Percentiles rank a stretch among this genome's conserved stretches.
These are phyloP conservation scores for carrot (Daucus carota) DNA, from an alignment of 129 eudicot species.

Conservation along the genomic window DH1_v3.0 NC_030383.2:45140001-45140500, in stretches of 20 bases:
- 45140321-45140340: neutral
- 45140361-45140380: neutral
- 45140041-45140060: neutral
- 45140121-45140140: neutral
- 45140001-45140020: neutral
- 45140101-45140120: neutral
- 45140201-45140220: neutral
- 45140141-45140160: neutral
- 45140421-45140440: neutral
- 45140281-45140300: neutral
- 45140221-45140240: neutral
- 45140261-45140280: neutral
- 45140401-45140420: neutral
- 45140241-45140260: neutral
- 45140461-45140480: neutral
- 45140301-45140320: neutral
- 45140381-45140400: neutral
- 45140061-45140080: neutral
- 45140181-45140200: neutral
- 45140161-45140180: neutral
- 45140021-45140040: neutral
- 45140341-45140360: constrained; percentile 1
- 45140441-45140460: neutral
- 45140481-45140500: too few relatives aligned
- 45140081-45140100: neutral